Conservation (phyloP, 495 filamentous ascomycete genomes). For the Tuber brumale region DNA sequence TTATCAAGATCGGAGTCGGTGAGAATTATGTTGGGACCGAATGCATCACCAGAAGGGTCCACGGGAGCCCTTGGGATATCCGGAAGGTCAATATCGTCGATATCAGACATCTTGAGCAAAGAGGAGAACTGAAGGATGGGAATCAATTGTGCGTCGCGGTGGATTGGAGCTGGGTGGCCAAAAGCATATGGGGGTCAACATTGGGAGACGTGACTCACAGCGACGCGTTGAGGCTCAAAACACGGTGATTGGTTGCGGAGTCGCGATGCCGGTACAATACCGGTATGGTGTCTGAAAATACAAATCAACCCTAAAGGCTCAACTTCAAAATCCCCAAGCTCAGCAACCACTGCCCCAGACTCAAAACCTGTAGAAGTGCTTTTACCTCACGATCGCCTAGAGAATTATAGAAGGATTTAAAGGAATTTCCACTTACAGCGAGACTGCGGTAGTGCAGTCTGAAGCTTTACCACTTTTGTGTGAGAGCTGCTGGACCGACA, state of each 20-base stretch:
- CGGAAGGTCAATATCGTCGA: slow-evolving; percentile 7
- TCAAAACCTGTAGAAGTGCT: too few relatives aligned
- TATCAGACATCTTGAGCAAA: slow-evolving; percentile 15
- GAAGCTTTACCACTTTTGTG: too few relatives aligned
- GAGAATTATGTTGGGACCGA: slow-evolving; percentile 23
- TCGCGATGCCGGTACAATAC: too few relatives aligned
- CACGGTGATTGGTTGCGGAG: background rate
- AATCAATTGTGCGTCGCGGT: background rate
- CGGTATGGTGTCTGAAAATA: too few relatives aligned
- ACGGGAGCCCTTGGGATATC: slow-evolving; percentile 16
- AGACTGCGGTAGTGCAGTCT: too few relatives aligned
- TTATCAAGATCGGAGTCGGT: slow-evolving; percentile 29
- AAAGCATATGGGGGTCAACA: background rate
- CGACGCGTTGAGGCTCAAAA: background rate
- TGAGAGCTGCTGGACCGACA: too few relatives aligned
- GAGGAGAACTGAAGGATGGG: background rate
- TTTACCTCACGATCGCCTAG: too few relatives aligned
- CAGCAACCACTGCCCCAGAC: too few relatives aligned
- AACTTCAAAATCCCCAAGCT: too few relatives aligned
- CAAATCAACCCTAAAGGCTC: too few relatives aligned
- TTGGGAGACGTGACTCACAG: background rate
- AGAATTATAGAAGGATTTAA: too few relatives aligned
- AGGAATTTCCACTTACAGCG: too few relatives aligned
- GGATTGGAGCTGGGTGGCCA: background rate
- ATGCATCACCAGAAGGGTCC: slow-evolving; percentile 3